phyloP scores from a whole-genome alignment of 352 stramenopile genomes.

The Globisporangium parvum region DNA sequence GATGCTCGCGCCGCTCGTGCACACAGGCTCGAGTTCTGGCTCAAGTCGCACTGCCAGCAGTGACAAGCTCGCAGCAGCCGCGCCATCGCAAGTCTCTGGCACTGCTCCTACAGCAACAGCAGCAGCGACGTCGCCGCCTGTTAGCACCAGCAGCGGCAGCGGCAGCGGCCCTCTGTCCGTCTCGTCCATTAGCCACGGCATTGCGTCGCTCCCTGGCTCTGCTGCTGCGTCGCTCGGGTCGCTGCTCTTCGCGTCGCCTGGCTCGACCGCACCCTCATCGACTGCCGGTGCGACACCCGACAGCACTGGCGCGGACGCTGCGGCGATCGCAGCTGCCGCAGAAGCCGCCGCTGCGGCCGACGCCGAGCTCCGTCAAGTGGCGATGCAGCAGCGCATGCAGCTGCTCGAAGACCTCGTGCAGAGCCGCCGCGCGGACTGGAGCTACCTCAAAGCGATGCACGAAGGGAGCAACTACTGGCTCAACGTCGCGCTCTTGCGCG shows the following conservation, averaged over 20 bases:
- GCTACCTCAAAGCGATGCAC: slow-evolving; percentile 79
- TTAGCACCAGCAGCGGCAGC: slow-evolving; percentile 5
- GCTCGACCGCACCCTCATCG: slow-evolving; percentile 10
- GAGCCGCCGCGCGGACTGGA: slow-evolving; percentile 67
- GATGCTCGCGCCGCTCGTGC: slow-evolving; percentile 41
- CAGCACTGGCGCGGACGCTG: slow-evolving; percentile 2
- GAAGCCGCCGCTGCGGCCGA: slow-evolving; percentile 11
- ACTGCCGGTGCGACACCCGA: slow-evolving; percentile 7
- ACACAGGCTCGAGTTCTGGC: slow-evolving; percentile 4
- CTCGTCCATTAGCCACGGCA: slow-evolving; percentile 16
- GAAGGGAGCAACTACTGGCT: slow-evolving; percentile 77
- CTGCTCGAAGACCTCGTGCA: slow-evolving; percentile 72
- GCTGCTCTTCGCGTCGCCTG: slow-evolving; percentile 31
- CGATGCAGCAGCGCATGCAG: slow-evolving; percentile 60
- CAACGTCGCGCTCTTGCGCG: slow-evolving; percentile 63
- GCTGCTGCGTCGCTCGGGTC: slow-evolving; percentile 27
- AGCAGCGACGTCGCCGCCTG: not conserved
- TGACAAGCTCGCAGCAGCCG: slow-evolving; percentile 9
- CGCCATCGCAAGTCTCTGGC: not conserved
- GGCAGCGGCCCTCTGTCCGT: slow-evolving; percentile 18
- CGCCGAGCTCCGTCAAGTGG: slow-evolving; percentile 38
- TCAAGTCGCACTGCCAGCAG: not conserved
- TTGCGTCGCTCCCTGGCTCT: slow-evolving; percentile 17
- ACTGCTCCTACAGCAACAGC: not conserved
- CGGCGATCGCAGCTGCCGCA: slow-evolving; percentile 7